phyloP scores from a whole-genome alignment of 805 yeast species.

The Kuraishia piskuri region DNA sequence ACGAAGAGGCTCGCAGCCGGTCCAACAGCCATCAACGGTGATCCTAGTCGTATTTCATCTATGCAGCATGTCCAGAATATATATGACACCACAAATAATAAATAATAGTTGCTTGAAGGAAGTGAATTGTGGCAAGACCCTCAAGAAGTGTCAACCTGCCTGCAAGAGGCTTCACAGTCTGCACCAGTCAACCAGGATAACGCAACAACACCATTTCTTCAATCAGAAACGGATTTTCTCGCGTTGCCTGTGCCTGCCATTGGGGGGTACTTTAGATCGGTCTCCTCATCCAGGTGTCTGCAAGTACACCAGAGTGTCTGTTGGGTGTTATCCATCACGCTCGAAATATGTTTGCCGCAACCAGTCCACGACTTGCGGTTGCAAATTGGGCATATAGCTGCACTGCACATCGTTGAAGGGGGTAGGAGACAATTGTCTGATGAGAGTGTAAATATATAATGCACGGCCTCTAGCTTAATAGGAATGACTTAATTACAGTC shows the following conservation, averaged over 20 bases:
- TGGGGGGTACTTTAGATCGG: slow-evolving; percentile 43
- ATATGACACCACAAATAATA: too few species aligned
- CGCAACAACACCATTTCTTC: neutral
- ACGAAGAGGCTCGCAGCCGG: neutral
- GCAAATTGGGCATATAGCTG: slow-evolving; percentile 30
- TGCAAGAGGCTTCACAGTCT: neutral
- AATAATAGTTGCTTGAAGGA: neutral
- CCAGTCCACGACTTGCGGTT: slow-evolving; percentile 57
- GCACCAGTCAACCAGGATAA: too few species aligned
- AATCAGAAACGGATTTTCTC: slow-evolving; percentile 21
- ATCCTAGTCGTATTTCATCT: neutral
- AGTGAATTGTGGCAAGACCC: neutral
- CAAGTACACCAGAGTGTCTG: slow-evolving; percentile 47
- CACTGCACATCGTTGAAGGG: slow-evolving; percentile 18
- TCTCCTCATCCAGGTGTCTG: slow-evolving; percentile 30
- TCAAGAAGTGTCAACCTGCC: neutral
- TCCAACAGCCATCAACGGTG: neutral
- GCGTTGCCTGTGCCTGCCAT: slow-evolving; percentile 56
- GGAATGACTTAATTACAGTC: too few species aligned
- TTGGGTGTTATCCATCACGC: slow-evolving; percentile 46
- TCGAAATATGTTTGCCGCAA: slow-evolving; percentile 46
- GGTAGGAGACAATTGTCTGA: neutral
- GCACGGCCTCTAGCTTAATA: too few species aligned
- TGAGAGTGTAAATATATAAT: too few species aligned
- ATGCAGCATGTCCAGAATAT: neutral